Percentiles rank a stretch among this genome's conserved stretches.
phyloP scores from a whole-genome alignment of 1,139 yeast species.

The Suzukiozyma palmioleophila region DNA sequence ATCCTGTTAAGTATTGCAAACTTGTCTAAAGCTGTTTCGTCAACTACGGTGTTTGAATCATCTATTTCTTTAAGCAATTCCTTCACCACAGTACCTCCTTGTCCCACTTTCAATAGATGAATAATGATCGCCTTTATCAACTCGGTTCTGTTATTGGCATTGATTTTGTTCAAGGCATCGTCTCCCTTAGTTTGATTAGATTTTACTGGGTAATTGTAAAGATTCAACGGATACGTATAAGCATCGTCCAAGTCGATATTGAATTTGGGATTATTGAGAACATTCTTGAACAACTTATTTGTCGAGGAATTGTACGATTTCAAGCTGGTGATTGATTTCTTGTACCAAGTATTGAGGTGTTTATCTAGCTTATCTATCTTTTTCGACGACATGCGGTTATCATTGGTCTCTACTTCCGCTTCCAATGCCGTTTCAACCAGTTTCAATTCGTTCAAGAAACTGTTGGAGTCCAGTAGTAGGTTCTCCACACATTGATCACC shows the following conservation, averaged over 20 bases:
- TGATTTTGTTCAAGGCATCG: conserved; percentile 12
- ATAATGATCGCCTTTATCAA: conserved; percentile 38
- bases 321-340: conserved; percentile 26
- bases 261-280: conserved; percentile 27
- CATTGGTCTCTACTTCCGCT: conserved; percentile 7
- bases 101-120: conserved; percentile 41
- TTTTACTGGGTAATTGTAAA: conserved; percentile 28
- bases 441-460: conserved; percentile 23
- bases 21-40: conserved; percentile 20
- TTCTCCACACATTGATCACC: conserved; percentile 20
- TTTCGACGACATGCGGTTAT: background rate
- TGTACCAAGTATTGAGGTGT: conserved; percentile 29
- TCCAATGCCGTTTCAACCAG: conserved; percentile 25
- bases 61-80: conserved; percentile 25
- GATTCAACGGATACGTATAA: conserved; percentile 36
- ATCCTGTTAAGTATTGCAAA: conserved; percentile 32
- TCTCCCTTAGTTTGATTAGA: conserved; percentile 4
- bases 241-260: conserved; percentile 40
- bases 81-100: conserved; percentile 29
- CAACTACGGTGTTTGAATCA: conserved; percentile 16
- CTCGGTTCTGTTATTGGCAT: conserved; percentile 28
- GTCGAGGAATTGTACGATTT: conserved; percentile 37
- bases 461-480: conserved; percentile 22
- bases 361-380: conserved; percentile 9
- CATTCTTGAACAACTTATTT: conserved; percentile 34